Percentiles rank a stretch among this genome's conserved stretches.
Conservation (phyloP, 352 stramenopile genomes). For the Globisporangium nagaii region DNA sequence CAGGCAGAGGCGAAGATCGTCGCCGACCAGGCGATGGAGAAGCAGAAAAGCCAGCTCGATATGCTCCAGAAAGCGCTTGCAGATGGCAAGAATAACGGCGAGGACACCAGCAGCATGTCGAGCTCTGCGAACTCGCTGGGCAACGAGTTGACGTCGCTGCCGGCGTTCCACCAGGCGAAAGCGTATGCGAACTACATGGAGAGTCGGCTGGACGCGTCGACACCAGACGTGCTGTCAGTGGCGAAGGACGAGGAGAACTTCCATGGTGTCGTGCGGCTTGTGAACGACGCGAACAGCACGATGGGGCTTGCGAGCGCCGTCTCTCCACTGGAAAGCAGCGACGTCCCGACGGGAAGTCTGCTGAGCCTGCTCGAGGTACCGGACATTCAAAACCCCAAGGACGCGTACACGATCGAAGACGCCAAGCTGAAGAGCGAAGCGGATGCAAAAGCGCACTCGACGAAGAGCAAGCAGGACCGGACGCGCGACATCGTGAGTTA, state of each 20-base stretch:
- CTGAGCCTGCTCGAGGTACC: conserved; percentile 38
- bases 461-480: conserved; percentile 84
- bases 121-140: background rate
- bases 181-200: conserved; percentile 73
- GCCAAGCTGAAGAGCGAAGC: conserved; percentile 89
- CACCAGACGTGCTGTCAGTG: conserved; percentile 1
- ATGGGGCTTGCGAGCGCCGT: conserved; percentile 19
- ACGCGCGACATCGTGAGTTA: conserved; percentile 75
- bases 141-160: conserved; percentile 53
- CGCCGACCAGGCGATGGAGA: conserved; percentile 49
- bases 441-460: conserved; percentile 52
- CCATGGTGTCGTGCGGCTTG: conserved; percentile 40
- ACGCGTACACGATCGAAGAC: conserved; percentile 91
- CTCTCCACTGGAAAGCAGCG: conserved; percentile 9
- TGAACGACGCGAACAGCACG: conserved; percentile 29
- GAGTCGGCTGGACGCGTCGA: conserved; percentile 18
- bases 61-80: conserved; percentile 39
- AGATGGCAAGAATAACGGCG: conserved; percentile 40
- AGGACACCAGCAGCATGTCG: conserved; percentile 19
- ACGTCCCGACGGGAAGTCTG: conserved; percentile 6
- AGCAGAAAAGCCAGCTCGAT: conserved; percentile 42
- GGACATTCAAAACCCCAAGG: conserved; percentile 63
- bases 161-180: conserved; percentile 63
- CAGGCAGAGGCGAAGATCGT: conserved; percentile 40
- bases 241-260: conserved; percentile 52